phyloP scores from a whole-genome alignment of 78 protist genomes.

The Isochrysis galbana region DNA sequence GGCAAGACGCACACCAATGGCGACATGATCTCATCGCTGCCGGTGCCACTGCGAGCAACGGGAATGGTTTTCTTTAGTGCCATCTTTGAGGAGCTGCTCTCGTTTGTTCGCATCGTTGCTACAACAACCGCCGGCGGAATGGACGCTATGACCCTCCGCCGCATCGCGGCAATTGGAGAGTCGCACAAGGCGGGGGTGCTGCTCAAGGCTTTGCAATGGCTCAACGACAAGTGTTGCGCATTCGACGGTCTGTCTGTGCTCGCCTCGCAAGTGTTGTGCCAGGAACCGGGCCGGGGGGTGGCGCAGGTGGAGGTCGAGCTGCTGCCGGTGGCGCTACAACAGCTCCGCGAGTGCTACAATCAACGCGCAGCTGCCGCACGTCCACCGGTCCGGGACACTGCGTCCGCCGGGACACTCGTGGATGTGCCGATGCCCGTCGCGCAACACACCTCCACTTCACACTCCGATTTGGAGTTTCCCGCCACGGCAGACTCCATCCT shows the following conservation, averaged over 20 bases:
- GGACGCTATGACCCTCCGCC: background rate
- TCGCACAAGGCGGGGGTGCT: background rate
- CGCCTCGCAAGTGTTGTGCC: background rate
- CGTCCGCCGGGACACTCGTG: too few relatives aligned
- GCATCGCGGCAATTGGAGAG: background rate
- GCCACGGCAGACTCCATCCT: background rate
- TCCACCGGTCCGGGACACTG: too few relatives aligned
- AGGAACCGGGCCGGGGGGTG: too few relatives aligned
- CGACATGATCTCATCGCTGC: background rate
- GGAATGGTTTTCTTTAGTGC: background rate
- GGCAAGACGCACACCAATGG: background rate
- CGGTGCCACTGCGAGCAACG: background rate
- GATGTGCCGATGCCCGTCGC: too few relatives aligned
- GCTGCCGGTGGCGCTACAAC: too few relatives aligned
- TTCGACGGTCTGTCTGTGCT: background rate
- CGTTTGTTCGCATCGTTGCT: background rate
- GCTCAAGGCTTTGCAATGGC: background rate
- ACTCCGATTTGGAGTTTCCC: too few relatives aligned
- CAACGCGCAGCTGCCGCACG: too few relatives aligned
- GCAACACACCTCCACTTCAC: too few relatives aligned
- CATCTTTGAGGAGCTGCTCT: background rate
- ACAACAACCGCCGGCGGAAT: background rate
- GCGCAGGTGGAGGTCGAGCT: too few relatives aligned
- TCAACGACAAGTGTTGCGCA: background rate
- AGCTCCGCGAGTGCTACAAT: too few relatives aligned